Evolutionary conservation across 140 eudicot genomes (phyloP).

Genomic region (Ambrosia hybrid): DNA sequence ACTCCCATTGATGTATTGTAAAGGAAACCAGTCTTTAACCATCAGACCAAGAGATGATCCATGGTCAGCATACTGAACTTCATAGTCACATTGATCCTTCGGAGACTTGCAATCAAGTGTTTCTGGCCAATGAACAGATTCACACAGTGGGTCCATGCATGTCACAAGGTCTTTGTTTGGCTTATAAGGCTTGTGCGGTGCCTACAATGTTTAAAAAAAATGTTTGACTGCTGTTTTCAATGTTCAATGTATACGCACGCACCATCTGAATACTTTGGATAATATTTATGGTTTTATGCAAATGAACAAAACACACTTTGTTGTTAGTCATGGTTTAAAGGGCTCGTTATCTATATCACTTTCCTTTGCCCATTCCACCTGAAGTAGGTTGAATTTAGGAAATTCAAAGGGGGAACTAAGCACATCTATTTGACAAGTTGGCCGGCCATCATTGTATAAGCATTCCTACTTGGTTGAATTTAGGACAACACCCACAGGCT

Average conservation of each 20-base stretch:
- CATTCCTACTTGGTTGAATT: too few species aligned
- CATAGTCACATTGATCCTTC: conserved; percentile 78
- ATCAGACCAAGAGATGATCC: conserved; percentile 80
- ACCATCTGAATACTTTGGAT: conserved; percentile 15
- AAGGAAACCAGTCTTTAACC: conserved; percentile 60
- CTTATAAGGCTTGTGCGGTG: conserved; percentile 84
- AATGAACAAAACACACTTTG: not conserved
- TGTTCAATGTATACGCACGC: not conserved
- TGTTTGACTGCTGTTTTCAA: not conserved
- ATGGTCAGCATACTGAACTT: conserved; percentile 62
- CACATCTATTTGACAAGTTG: not conserved
- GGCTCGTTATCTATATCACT: conserved; percentile 8
- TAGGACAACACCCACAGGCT: too few species aligned
- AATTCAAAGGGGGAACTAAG: too few species aligned
- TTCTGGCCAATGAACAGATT: conserved; percentile 58
- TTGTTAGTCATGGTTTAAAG: not conserved
- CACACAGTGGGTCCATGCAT: conserved; percentile 72
- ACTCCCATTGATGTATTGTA: conserved; percentile 58
- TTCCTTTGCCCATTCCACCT: not conserved
- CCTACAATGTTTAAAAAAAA: conserved; percentile 40
- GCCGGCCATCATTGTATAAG: not conserved
- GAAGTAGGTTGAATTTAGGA: too few species aligned
- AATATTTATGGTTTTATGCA: not conserved
- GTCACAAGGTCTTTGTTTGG: conserved; percentile 60
- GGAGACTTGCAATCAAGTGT: conserved; percentile 43